phyloP scores from a whole-genome alignment of 306 rosid genomes.

The Boehmeria nivea region DNA sequence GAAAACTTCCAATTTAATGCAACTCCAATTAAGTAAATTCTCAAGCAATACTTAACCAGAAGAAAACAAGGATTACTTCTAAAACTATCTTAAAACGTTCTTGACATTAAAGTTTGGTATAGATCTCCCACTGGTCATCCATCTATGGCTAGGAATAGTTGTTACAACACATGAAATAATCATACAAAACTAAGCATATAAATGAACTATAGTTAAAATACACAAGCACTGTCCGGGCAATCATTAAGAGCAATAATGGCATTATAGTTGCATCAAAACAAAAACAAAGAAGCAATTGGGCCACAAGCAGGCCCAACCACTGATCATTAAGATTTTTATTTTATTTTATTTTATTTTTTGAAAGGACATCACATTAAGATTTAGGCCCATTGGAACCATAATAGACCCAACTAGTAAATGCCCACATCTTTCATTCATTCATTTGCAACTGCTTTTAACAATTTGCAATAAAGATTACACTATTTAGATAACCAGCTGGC shows the following conservation, averaged over 20 bases:
- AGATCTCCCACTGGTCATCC: background rate
- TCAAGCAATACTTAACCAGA: constrained; percentile 22
- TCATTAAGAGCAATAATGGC: background rate
- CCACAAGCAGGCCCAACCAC: constrained; percentile 2
- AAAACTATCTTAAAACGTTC: background rate
- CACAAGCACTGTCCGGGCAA: background rate
- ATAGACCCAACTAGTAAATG: background rate
- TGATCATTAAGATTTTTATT: too few relatives aligned
- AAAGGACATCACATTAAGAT: background rate
- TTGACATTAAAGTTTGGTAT: background rate
- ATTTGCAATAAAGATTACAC: too few relatives aligned
- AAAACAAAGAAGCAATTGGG: constrained; percentile 9
- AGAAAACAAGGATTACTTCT: background rate
- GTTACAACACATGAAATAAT: constrained; percentile 17
- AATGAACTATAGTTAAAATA: background rate
- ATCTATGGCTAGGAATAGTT: constrained; percentile 14
- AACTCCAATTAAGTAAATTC: constrained; percentile 19
- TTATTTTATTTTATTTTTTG: too few relatives aligned
- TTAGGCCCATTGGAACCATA: constrained; percentile 4
- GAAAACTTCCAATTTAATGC: constrained; percentile 23
- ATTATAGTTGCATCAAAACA: constrained; percentile 21
- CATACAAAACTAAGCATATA: constrained; percentile 20
- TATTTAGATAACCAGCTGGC: constrained; percentile 2
- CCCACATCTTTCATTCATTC: background rate
- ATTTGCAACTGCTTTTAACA: background rate